Evolutionary conservation across 2,329 filamentous ascomycete genomes (phyloP).

Genomic region (Blastomyces parvus): DNA sequence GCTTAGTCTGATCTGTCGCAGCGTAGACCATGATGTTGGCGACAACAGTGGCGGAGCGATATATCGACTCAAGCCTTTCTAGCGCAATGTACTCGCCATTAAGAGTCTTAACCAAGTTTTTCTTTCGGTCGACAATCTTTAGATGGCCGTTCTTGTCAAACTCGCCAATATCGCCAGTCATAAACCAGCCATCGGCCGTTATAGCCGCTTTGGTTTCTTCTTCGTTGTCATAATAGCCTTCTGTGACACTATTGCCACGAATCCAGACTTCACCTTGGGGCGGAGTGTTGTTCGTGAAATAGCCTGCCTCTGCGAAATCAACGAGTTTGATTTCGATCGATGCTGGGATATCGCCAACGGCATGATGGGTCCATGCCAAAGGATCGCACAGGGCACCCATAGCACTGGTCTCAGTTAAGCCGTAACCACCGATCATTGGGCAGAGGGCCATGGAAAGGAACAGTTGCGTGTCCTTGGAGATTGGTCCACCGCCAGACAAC

Average conservation of each 20-base stretch:
- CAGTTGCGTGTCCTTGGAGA: constrained; percentile 75
- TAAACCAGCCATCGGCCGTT: constrained; percentile 88
- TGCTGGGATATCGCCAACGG: constrained; percentile 54
- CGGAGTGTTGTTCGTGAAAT: constrained; percentile 76
- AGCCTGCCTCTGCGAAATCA: constrained; percentile 91
- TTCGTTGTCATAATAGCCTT: constrained; percentile 79
- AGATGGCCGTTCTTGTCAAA: constrained; percentile 72
- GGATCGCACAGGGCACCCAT: constrained; percentile 55
- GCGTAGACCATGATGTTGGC: constrained; percentile 51
- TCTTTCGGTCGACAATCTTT: constrained; percentile 87
- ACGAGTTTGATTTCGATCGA: constrained; percentile 67
- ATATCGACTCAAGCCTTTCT: constrained; percentile 93
- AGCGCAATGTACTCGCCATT: constrained; percentile 92
- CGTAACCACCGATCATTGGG: constrained; percentile 91
- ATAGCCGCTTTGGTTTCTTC: constrained; percentile 76
- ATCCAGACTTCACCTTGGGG: constrained; percentile 85
- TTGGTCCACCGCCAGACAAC: constrained; percentile 88
- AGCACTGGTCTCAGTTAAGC: constrained; percentile 83
- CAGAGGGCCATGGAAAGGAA: constrained; percentile 90
- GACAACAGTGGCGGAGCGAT: constrained; percentile 47
- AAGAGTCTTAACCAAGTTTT: constrained; percentile 93
- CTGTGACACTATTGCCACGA: constrained; percentile 67
- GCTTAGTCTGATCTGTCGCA: constrained; percentile 43
- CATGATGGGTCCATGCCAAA: constrained; percentile 60
- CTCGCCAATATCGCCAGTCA: constrained; percentile 90